A percentile compares a stretch with the other conserved stretches of the same genome.
Conservation (phyloP, 2,329 filamentous ascomycete genomes). For the Alternaria solani region DNA sequence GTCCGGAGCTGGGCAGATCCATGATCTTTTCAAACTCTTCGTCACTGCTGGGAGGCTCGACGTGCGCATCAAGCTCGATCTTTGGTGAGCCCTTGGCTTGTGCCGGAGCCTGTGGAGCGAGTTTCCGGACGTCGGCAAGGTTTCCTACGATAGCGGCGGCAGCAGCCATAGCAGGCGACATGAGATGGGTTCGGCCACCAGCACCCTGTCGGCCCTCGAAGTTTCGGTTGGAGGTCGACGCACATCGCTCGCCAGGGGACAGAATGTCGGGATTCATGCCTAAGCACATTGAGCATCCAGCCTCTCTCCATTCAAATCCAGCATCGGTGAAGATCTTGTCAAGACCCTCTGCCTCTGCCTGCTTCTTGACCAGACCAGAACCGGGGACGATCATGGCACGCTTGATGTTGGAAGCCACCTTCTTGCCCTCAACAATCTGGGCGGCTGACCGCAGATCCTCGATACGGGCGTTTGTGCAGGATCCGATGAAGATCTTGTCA, state of each 20-base stretch:
- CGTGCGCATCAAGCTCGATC: slow-evolving; percentile 65
- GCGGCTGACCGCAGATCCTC: slow-evolving; percentile 93
- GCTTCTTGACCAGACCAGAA: slow-evolving; percentile 90
- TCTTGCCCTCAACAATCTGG: slow-evolving; percentile 83
- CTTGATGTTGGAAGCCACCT: slow-evolving; percentile 87
- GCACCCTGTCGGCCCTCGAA: slow-evolving; percentile 97
- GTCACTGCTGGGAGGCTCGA: slow-evolving; percentile 67
- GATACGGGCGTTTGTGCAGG: slow-evolving; percentile 96
- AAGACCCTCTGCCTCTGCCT: slow-evolving; percentile 89
- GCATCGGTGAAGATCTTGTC: slow-evolving; percentile 92
- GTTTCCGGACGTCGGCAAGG: slow-evolving; percentile 87
- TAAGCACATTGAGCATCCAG: slow-evolving; percentile 98
- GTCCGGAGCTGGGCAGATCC: slow-evolving; percentile 65
- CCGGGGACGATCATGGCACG: slow-evolving; percentile 96
- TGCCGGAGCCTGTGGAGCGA: slow-evolving; percentile 63
- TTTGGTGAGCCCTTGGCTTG: slow-evolving; percentile 61
- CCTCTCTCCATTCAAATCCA: slow-evolving; percentile 97
- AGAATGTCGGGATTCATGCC: slow-evolving; percentile 99
- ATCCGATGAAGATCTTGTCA: slow-evolving; percentile 98
- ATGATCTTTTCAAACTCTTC: slow-evolving; percentile 70
- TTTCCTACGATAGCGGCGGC: slow-evolving; percentile 89
- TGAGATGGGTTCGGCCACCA: slow-evolving; percentile 87
- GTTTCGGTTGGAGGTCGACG: slow-evolving; percentile 95
- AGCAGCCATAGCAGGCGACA: slow-evolving; percentile 97
- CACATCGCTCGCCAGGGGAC: slow-evolving; percentile 89